phyloP scores from a whole-genome alignment of 371 early-diverging fungal species.

The Mortierella sp. region DNA sequence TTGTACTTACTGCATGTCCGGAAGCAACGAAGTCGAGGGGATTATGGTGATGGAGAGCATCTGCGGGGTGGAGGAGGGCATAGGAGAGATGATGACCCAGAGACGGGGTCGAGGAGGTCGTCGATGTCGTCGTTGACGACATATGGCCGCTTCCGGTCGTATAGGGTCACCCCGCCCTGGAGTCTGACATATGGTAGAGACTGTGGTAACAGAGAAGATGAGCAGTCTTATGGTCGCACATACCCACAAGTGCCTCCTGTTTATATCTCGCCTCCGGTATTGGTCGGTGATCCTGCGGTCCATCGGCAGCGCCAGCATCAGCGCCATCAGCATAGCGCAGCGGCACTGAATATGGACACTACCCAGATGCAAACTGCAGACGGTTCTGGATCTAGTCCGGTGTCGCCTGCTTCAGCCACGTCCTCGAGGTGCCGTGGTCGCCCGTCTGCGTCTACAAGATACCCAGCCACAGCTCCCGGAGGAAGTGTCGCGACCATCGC shows the following conservation, averaged over 20 bases:
- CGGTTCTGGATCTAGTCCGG: too few species aligned
- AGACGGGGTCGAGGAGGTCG: not conserved
- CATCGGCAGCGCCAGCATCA: not conserved
- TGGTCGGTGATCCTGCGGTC: not conserved
- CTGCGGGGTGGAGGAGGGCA: not conserved
- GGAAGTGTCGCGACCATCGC: not conserved
- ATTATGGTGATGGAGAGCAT: too few species aligned
- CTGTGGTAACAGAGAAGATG: not conserved
- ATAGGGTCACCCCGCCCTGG: constrained; percentile 3
- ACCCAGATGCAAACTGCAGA: too few species aligned
- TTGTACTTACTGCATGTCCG: not conserved
- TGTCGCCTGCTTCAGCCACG: not conserved
- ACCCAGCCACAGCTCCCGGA: not conserved
- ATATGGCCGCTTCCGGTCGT: not conserved
- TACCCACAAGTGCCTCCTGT: not conserved
- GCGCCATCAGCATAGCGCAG: not conserved
- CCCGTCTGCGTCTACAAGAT: not conserved
- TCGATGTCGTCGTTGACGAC: not conserved
- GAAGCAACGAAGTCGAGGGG: not conserved
- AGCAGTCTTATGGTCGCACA: not conserved
- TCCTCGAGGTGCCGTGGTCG: not conserved
- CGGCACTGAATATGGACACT: too few species aligned
- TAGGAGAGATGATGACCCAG: not conserved
- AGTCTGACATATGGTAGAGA: not conserved
- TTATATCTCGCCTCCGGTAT: not conserved